Evolutionary conservation across 140 eudicot genomes (phyloP).

Genomic region (Cichorium intybus): DNA sequence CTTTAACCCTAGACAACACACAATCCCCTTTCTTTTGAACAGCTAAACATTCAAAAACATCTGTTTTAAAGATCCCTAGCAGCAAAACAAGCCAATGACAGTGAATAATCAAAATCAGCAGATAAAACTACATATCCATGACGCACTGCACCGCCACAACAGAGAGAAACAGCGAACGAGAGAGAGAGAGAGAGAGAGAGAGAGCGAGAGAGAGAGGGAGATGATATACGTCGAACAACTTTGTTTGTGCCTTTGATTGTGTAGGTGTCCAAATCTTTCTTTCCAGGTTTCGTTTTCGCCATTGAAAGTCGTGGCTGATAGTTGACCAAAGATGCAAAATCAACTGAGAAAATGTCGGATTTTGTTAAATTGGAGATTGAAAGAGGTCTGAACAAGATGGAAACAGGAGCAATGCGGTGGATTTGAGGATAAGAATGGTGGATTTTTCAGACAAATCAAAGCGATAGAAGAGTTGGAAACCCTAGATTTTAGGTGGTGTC

Average conservation of each 20-base stretch:
- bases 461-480: constrained; percentile 22
- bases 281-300: constrained; percentile 88
- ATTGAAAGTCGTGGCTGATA: constrained; percentile 19
- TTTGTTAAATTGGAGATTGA: constrained; percentile 13
- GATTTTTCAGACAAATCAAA: background rate
- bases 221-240: constrained; percentile 59
- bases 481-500: constrained; percentile 36
- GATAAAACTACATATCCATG: background rate
- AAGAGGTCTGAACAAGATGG: background rate
- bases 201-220: background rate
- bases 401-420: constrained; percentile 8
- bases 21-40: background rate
- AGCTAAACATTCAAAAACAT: background rate
- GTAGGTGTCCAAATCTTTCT: constrained; percentile 75
- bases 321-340: background rate
- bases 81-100: constrained; percentile 12
- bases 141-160: background rate
- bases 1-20: constrained; percentile 7
- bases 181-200: background rate
- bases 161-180: background rate
- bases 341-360: background rate
- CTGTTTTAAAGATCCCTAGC: background rate
- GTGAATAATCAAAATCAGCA: background rate
- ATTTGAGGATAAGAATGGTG: constrained; percentile 3
- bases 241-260: constrained; percentile 80